phyloP scores from a whole-genome alignment of 2,329 filamentous ascomycete species.

The Venturia aucupariae region DNA sequence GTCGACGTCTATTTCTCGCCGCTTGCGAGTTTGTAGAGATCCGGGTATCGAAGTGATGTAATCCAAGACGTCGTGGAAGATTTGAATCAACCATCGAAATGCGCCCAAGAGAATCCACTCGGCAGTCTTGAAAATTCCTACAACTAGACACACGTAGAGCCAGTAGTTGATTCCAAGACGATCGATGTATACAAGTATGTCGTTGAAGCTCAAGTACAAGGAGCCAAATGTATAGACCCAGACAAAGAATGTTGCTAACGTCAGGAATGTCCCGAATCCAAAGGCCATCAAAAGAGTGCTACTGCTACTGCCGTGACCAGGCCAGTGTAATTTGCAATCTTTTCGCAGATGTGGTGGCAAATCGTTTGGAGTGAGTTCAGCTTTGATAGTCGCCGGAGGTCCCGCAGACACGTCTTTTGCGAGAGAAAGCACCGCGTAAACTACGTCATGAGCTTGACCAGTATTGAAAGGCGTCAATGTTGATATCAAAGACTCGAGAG shows the following conservation, averaged over 20 bases:
- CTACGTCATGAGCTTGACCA: constrained; percentile 23
- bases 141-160: background rate
- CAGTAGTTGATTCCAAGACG: background rate
- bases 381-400: background rate
- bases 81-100: background rate
- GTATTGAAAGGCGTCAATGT: constrained; percentile 25
- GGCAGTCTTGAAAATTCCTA: background rate
- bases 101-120: background rate
- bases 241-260: background rate
- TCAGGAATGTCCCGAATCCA: background rate
- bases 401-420: constrained; percentile 21
- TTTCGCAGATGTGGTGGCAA: background rate
- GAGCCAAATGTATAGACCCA: background rate
- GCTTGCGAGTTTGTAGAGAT: background rate
- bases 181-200: background rate
- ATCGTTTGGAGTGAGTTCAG: background rate
- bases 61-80: background rate
- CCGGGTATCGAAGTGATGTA: background rate
- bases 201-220: background rate
- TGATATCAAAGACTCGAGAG: constrained; percentile 29
- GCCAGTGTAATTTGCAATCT: background rate
- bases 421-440: constrained; percentile 29
- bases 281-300: constrained; percentile 14
- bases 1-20: background rate
- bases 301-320: constrained; percentile 13